A percentile compares a stretch with the other conserved stretches of the same genome.
Conservation (phyloP, 2,329 filamentous ascomycete genomes). For the Coniochaeta ligniaria region DNA sequence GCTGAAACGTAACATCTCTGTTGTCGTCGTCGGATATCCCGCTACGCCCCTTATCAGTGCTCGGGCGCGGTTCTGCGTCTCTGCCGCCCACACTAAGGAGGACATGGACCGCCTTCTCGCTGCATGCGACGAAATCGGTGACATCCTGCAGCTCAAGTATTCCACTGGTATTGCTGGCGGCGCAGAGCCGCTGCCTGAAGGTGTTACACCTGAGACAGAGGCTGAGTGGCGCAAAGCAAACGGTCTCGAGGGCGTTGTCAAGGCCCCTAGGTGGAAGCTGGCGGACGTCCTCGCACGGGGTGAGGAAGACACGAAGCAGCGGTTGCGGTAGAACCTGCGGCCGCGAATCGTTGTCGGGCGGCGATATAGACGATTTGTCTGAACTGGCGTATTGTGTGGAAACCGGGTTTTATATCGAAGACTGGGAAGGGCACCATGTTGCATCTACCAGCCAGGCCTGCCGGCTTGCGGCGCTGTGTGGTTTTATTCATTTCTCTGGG, state of each 20-base stretch:
- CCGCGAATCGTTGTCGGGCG: not conserved
- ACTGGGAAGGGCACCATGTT: not conserved
- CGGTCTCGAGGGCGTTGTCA: constrained; percentile 64
- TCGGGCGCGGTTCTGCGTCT: constrained; percentile 91
- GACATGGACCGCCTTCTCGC: constrained; percentile 84
- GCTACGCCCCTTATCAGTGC: constrained; percentile 94
- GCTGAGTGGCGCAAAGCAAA: constrained; percentile 56
- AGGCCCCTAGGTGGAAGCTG: constrained; percentile 75
- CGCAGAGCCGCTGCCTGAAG: constrained; percentile 66
- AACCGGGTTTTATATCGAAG: not conserved
- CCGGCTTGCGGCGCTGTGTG: not conserved
- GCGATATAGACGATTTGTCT: not conserved
- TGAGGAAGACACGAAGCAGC: constrained; percentile 20
- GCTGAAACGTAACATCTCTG: constrained; percentile 94
- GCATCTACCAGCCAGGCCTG: not conserved
- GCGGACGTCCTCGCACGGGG: constrained; percentile 66
- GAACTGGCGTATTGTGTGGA: not conserved
- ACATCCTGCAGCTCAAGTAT: constrained; percentile 90
- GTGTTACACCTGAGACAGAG: constrained; percentile 65
- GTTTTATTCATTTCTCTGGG: not conserved
- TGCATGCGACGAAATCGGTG: constrained; percentile 88
- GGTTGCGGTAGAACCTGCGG: constrained; percentile 15
- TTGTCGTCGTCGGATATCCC: constrained; percentile 95
- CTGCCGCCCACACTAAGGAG: constrained; percentile 95
- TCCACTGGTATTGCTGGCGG: constrained; percentile 94